Evolutionary conservation across 257 asterid species (phyloP).

Genomic region (Jacaranda copaia): DNA sequence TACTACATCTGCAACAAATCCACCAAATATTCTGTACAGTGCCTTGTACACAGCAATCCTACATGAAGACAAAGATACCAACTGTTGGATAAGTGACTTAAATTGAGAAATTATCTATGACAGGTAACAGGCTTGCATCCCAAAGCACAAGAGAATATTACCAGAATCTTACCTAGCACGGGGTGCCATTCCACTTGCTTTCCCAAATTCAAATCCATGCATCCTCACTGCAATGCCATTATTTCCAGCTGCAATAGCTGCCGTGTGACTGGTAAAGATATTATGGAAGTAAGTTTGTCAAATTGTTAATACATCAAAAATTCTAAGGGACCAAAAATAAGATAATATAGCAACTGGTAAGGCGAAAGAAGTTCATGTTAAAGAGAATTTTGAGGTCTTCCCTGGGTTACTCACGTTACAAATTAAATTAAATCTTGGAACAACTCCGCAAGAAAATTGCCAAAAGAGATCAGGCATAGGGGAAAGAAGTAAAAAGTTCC

Average conservation of each 20-base stretch:
- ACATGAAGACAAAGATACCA: conserved; percentile 30
- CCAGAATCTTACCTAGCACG: conserved; percentile 67
- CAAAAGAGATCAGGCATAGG: not conserved
- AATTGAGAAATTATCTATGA: not conserved
- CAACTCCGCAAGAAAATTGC: not conserved
- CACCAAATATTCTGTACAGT: conserved; percentile 81
- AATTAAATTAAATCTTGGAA: not conserved
- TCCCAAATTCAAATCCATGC: conserved; percentile 80
- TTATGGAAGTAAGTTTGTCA: not conserved
- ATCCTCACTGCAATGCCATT: conserved; percentile 79
- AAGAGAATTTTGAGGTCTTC: not conserved
- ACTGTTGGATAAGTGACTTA: not conserved
- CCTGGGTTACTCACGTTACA: not conserved
- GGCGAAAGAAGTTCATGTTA: not conserved
- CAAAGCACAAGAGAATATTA: conserved; percentile 14
- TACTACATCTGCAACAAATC: conserved; percentile 79
- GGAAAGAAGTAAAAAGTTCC: not conserved
- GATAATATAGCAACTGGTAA: not conserved
- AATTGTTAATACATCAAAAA: not conserved
- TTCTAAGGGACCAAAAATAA: not conserved
- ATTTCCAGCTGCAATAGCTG: conserved; percentile 88
- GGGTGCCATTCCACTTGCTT: conserved; percentile 93
- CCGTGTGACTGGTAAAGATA: conserved; percentile 62
- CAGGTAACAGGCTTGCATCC: not conserved
- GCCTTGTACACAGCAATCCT: conserved; percentile 91